Conservation (phyloP, 495 filamentous ascomycete genomes). For the Aspergillus indologenus region DNA sequence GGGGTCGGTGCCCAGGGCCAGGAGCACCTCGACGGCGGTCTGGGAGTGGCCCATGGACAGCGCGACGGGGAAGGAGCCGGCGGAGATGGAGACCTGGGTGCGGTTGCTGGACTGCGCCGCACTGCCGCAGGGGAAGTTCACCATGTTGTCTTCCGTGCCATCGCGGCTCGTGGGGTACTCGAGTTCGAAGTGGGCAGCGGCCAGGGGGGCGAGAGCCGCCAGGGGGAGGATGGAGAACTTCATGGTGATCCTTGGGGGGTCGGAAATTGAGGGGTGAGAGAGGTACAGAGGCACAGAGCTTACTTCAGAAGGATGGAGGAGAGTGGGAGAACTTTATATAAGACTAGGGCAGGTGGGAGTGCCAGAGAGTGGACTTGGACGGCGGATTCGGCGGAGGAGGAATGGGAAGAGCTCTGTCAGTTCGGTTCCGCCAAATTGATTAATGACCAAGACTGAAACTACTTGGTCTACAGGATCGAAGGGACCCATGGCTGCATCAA, state of each 20-base stretch:
- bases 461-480: background rate
- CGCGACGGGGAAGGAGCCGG: slow-evolving; percentile 49
- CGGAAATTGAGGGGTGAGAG: background rate
- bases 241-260: slow-evolving; percentile 16
- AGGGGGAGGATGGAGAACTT: slow-evolving; percentile 27
- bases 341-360: background rate
- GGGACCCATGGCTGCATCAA: background rate
- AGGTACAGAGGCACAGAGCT: background rate
- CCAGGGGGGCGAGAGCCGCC: slow-evolving; percentile 36
- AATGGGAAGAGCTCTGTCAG: background rate
- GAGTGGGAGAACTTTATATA: background rate
- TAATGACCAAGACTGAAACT: background rate
- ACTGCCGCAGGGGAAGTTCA: slow-evolving; percentile 57
- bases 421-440: background rate
- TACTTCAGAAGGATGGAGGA: background rate
- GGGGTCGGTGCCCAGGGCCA: slow-evolving; percentile 53
- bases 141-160: slow-evolving; percentile 47
- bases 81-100: slow-evolving; percentile 46
- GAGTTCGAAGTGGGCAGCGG: slow-evolving; percentile 60
- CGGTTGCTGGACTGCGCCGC: slow-evolving; percentile 47
- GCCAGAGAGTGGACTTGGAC: too few species aligned
- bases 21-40: slow-evolving; percentile 53
- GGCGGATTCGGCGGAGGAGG: background rate
- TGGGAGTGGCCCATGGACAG: slow-evolving; percentile 55
- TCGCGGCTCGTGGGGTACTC: slow-evolving; percentile 55